These are phyloP conservation scores for Ophiocordyceps camponoti-rufipedis DNA, from an alignment of 2,329 filamentous ascomycete genomes.

Conservation along the genomic window DNA sequence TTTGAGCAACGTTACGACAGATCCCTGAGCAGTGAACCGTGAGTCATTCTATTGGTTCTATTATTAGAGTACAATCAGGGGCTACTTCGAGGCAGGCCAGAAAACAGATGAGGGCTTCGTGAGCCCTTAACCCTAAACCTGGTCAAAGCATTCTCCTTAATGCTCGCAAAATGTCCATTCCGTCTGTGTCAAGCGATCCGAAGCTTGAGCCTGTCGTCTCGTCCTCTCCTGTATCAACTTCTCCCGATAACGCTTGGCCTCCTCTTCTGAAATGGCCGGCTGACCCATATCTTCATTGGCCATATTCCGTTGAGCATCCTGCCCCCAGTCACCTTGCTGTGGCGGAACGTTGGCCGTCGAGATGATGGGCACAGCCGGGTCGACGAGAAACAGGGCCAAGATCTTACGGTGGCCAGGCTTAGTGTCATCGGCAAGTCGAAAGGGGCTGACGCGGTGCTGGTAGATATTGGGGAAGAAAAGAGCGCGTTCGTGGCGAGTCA, in stretches of 20 bases:
- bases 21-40: too few species aligned
- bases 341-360: constrained; percentile 26
- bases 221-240: neutral
- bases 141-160: too few species aligned
- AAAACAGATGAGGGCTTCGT: too few species aligned
- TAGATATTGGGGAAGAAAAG: constrained; percentile 36
- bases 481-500: constrained; percentile 26
- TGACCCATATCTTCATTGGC: too few species aligned
- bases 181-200: neutral
- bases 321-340: constrained; percentile 21
- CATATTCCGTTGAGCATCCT: neutral
- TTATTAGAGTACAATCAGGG: too few species aligned
- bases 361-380: constrained; percentile 28
- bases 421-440: constrained; percentile 29
- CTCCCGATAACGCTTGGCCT: neutral
- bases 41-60: too few species aligned
- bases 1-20: too few species aligned
- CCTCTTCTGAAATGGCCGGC: neutral
- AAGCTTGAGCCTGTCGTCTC: neutral
- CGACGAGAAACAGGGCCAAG: constrained; percentile 41
- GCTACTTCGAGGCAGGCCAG: too few species aligned
- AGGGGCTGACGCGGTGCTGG: constrained; percentile 33
- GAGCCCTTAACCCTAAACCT: too few species aligned
- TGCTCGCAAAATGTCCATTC: neutral
- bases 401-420: constrained; percentile 40